These are phyloP conservation scores for Pterocarpus macrocarpus DNA, from an alignment of 306 rosid species.

Conservation along the genomic window DNA sequence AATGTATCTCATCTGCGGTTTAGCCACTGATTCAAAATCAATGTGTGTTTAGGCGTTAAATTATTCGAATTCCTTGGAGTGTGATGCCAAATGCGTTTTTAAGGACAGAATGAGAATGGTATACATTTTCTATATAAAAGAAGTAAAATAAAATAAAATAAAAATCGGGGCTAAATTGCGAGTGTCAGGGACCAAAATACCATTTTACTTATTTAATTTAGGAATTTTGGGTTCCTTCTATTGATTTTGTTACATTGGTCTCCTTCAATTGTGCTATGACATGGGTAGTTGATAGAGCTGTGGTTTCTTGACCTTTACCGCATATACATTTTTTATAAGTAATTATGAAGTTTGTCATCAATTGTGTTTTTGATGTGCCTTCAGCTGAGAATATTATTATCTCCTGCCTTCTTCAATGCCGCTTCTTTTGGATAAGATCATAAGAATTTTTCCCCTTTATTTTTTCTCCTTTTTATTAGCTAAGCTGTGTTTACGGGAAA, in stretches of 20 bases:
- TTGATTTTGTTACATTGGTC: conserved; percentile 21
- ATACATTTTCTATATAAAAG: neutral
- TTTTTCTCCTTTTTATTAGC: conserved; percentile 18
- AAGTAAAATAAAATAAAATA: no score
- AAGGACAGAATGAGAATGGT: neutral
- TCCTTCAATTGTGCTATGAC: conserved; percentile 31
- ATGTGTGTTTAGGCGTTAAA: conserved; percentile 13
- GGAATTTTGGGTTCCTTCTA: neutral
- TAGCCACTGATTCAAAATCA: neutral
- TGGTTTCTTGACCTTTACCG: conserved; percentile 33
- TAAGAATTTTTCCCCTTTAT: neutral
- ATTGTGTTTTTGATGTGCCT: conserved; percentile 41
- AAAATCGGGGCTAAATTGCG: conserved; percentile 11
- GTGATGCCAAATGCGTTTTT: conserved; percentile 8
- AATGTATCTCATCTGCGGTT: neutral
- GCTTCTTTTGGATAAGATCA: conserved; percentile 38
- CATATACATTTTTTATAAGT: neutral
- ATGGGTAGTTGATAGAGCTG: conserved; percentile 37
- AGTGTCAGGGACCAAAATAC: conserved; percentile 22
- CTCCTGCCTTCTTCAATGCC: conserved; percentile 6
- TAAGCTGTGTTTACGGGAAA: neutral
- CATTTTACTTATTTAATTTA: neutral
- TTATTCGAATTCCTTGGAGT: conserved; percentile 22
- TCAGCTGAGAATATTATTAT: conserved; percentile 28
- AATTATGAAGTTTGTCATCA: conserved; percentile 33